A percentile compares a stretch with the other conserved stretches of the same genome.
Conservation (phyloP, 805 yeast genomes). For the Kodamaea hsintzibuensis region DNA sequence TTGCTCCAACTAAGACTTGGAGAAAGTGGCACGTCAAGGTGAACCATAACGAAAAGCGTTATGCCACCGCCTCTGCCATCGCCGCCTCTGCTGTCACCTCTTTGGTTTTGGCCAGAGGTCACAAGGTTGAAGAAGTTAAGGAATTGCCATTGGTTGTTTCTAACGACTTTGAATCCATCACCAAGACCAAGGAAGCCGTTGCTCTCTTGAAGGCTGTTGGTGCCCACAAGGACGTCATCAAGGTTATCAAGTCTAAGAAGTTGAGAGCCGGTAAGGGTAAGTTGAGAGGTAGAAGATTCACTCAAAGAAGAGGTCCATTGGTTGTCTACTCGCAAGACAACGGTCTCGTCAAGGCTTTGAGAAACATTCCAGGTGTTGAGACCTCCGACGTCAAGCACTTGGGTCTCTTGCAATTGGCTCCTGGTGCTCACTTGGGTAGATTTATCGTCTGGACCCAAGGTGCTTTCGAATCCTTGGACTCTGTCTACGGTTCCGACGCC, state of each 20-base stretch:
- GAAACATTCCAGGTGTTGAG: constrained; percentile 99
- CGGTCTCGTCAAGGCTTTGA: constrained; percentile 97
- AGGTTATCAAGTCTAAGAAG: constrained; percentile 98
- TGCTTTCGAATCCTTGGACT: constrained; percentile 95
- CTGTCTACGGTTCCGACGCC: constrained; percentile 94
- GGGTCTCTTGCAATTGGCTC: constrained; percentile 97
- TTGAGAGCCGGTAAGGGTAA: constrained; percentile 99
- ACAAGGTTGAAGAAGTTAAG: constrained; percentile 97
- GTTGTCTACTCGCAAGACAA: constrained; percentile 98
- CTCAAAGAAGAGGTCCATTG: constrained; percentile 99
- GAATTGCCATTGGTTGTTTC: constrained; percentile 98
- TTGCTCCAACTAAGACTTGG: constrained; percentile 99
- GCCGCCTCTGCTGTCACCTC: constrained; percentile 99
- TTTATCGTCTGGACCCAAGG: constrained; percentile 99
- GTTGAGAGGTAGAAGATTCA: constrained; percentile 98
- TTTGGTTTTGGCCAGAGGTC: constrained; percentile 99
- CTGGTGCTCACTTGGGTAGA: constrained; percentile 99
- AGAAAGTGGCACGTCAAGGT: constrained; percentile 99
- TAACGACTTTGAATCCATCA: constrained; percentile 85
- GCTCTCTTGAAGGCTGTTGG: constrained; percentile 98
- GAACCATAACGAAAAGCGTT: constrained; percentile 99
- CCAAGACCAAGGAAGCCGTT: constrained; percentile 98
- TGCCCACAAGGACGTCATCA: constrained; percentile 97
- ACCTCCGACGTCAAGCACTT: constrained; percentile 88
- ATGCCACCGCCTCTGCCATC: constrained; percentile 99